phyloP scores from a whole-genome alignment of 2,329 filamentous ascomycete genomes.

The Aspergillus pseudoglaucus region DNA sequence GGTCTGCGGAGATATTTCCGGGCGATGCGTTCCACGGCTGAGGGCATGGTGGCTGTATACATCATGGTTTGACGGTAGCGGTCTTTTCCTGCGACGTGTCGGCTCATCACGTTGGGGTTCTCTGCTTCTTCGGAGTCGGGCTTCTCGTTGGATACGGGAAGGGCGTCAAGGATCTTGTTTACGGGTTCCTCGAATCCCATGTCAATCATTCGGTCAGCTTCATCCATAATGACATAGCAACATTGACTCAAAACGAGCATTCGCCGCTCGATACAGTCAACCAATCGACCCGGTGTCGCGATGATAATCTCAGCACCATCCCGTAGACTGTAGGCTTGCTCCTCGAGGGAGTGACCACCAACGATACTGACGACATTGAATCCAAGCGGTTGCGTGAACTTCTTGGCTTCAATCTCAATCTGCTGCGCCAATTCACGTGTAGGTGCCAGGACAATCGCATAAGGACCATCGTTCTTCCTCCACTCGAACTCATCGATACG shows the following conservation, averaged over 20 bases:
- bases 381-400: constrained; percentile 83
- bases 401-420: constrained; percentile 87
- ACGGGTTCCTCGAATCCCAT: constrained; percentile 96
- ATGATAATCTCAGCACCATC: constrained; percentile 97
- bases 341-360: constrained; percentile 92
- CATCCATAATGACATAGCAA: constrained; percentile 98
- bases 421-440: constrained; percentile 97
- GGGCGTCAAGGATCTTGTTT: constrained; percentile 92
- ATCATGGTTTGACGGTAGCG: constrained; percentile 98
- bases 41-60: constrained; percentile 98
- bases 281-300: constrained; percentile 92
- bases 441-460: constrained; percentile 92
- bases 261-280: constrained; percentile 92
- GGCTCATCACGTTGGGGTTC: constrained; percentile 75
- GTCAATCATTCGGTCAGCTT: constrained; percentile 98
- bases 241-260: constrained; percentile 91
- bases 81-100: constrained; percentile 66
- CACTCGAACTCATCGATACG: constrained; percentile 71
- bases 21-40: constrained; percentile 89
- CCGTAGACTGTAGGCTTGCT: constrained; percentile 81
- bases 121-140: constrained; percentile 91
- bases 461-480: constrained; percentile 91
- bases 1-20: constrained; percentile 91
- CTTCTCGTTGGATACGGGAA: constrained; percentile 90
- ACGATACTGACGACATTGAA: constrained; percentile 96